Conservation (phyloP, 495 filamentous ascomycete genomes). For the Eremomyces bilateralis region DNA sequence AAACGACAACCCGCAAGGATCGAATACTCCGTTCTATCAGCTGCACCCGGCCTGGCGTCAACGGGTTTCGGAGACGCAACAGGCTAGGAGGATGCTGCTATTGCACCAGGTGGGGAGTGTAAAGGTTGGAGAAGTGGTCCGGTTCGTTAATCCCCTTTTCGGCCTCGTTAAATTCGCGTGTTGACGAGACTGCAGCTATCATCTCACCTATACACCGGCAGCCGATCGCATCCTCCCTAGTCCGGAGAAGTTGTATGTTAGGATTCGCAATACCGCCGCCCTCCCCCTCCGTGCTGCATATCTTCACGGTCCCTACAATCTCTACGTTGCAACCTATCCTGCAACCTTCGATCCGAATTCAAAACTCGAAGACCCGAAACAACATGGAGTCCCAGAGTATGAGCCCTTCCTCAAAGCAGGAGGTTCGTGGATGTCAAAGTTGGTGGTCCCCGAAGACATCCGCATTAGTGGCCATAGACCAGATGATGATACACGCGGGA, state of each 20-base stretch:
- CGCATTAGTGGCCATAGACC: constrained; percentile 17
- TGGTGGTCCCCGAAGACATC: constrained; percentile 54
- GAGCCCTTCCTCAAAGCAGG: constrained; percentile 93
- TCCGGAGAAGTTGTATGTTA: constrained; percentile 55
- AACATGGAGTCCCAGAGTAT: constrained; percentile 56
- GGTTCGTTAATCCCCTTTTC: constrained; percentile 19
- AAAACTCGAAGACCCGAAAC: constrained; percentile 38
- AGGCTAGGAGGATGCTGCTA: constrained; percentile 47
- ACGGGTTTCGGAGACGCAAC: constrained; percentile 6
- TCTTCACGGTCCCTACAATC: constrained; percentile 82
- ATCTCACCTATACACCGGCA: constrained; percentile 79
- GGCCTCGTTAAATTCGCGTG: not conserved
- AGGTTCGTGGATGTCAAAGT: constrained; percentile 54
- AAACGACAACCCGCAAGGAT: too few species aligned
- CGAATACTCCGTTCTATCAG: not conserved
- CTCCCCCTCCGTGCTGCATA: constrained; percentile 84
- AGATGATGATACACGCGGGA: too few species aligned
- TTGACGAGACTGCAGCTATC: constrained; percentile 35
- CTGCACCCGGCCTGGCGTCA: constrained; percentile 8
- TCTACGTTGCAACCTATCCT: constrained; percentile 69
- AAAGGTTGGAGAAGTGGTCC: constrained; percentile 78
- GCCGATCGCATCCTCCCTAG: constrained; percentile 70
- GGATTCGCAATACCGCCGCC: constrained; percentile 78
- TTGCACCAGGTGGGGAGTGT: constrained; percentile 73
- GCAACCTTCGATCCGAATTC: constrained; percentile 56